These are phyloP conservation scores for Lasiosphaeris hirsuta DNA, from an alignment of 495 filamentous ascomycete species.

Conservation along the genomic window DNA sequence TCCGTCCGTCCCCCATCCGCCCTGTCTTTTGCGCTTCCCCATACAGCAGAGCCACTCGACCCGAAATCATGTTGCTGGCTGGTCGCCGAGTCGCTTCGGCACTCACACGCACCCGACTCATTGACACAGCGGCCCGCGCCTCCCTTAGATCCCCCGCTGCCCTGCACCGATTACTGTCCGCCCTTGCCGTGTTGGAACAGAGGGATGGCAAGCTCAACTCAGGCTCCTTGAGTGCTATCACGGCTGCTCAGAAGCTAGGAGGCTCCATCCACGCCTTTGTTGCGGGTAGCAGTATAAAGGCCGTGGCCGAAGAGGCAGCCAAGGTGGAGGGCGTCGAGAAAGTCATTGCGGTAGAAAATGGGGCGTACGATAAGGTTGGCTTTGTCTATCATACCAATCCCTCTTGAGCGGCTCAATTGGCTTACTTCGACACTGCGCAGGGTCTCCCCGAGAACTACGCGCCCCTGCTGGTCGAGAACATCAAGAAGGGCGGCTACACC, in stretches of 20 bases:
- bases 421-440: conserved; percentile 40
- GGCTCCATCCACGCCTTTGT: conserved; percentile 82
- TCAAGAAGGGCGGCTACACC: conserved; percentile 88
- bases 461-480: conserved; percentile 89
- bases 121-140: conserved; percentile 24
- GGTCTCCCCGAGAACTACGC: conserved; percentile 92
- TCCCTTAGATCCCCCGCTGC: conserved; percentile 34
- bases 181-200: conserved; percentile 90
- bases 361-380: conserved; percentile 82
- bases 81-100: conserved; percentile 30
- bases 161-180: conserved; percentile 73
- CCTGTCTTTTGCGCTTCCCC: neutral
- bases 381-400: neutral
- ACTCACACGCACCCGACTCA: conserved; percentile 26
- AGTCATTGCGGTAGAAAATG: conserved; percentile 82
- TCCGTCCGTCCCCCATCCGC: neutral
- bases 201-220: conserved; percentile 80
- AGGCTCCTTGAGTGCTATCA: conserved; percentile 81
- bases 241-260: conserved; percentile 82
- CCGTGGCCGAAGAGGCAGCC: conserved; percentile 79
- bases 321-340: conserved; percentile 90
- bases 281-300: conserved; percentile 76
- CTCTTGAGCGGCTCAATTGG: neutral
- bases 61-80: conserved; percentile 23
- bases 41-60: conserved; percentile 13